Evolutionary conservation across 1,284 basidiomycete genomes (phyloP), one percentile per base, ranked within the genome.

Genomic region (Sanghuangporus sanghuang): DNA sequence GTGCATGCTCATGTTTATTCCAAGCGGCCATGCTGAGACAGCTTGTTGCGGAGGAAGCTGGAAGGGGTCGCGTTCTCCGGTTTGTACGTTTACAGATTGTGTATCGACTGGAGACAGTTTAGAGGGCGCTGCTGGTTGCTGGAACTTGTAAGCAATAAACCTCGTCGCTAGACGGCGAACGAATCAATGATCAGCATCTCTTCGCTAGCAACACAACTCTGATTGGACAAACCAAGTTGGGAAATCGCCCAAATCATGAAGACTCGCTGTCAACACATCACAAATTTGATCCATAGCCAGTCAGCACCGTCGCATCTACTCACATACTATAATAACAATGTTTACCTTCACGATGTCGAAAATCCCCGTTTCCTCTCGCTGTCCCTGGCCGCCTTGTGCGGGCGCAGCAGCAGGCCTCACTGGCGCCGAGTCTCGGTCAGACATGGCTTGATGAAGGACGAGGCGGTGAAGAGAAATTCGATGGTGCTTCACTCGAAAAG

Each of bases 1-100:
- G 60, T 93, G 83, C 83, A 95, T 87, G 54, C 86, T 81, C 3
- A 92, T 71, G 5, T 78, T 74, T 60, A 85, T 79, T 1, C 81
- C 83, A 5, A 88, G 75, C 2, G 76, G 71, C 89, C 89, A 92
- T 61, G 79, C 82, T 11, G 79, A 79, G 18, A 75, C 67, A 7
- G 78, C 83, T 39, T 85, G 78, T 14, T 75, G 76, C 6, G 89
- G 87, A 14, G 83, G 81, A 16, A 81, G 70, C n/a, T 72, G 67
- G 68, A 77, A 77, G 5, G 84, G 80, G 67, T 84, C 70, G 7
- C 80, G 67, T 83, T 70, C 21, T 40, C 61, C 67, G 62, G 67
- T 67, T 48, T 70, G 69, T 1, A 53, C 50, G 14, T 67, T 40
- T 32, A 76, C 67, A 9, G 72, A 61, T 44, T 71, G 73, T 44